Evolutionary conservation across 495 filamentous ascomycete species (phyloP), one percentile per base, ranked within the genome.

Genomic region (Zalerion maritima): DNA sequence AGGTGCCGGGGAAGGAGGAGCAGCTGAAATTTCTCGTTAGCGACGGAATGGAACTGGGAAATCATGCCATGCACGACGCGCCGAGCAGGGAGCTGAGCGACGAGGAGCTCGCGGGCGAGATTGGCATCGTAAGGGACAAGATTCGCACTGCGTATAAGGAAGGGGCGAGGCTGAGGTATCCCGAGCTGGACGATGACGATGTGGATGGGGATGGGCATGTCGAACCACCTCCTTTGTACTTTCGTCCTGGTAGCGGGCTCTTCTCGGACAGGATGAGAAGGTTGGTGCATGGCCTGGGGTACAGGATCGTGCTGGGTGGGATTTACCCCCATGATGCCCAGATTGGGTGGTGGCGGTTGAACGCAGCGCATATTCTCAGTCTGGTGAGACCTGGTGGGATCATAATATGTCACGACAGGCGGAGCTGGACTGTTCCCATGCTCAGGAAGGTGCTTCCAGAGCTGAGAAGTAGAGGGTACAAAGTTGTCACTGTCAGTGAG

Each of bases 291-390:
- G 47, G 40, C 26, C 30, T 82, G 24, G 73, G 72, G 0, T 82
- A 79, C 46, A 44, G 60, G 23, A 41, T 86, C 2, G 77, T 86
- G 10, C 54, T 92, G 18, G 83, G 83, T 9, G 75, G 71, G 46
- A 75, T 89, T 18, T 91, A 86, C 49, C 83, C 83, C 9, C 81
- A 91, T 53, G 83, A 92, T 52, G 68, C 83, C 26, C 80, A 86
- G 57, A 70, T 92, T 19, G 51, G 52, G 13, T 75, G 60, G 42
- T 54, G 64, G 45, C 60, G 60, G 38, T 30, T 86, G 31, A 92
- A 92, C 58, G 73, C 78, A n/a, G 59, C 56, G 29, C 81, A 89
- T 60, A 64, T 92, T 3, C 44, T 87, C 41, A 80, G 77, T 46
- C 82, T 83, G 75, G 49, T 81, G 16, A 49, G 60, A 24, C 73